Evolutionary conservation across 225 moss, liverwort and hornwort species (phyloP).

Genomic region (Thuidium tamariscinum): DNA sequence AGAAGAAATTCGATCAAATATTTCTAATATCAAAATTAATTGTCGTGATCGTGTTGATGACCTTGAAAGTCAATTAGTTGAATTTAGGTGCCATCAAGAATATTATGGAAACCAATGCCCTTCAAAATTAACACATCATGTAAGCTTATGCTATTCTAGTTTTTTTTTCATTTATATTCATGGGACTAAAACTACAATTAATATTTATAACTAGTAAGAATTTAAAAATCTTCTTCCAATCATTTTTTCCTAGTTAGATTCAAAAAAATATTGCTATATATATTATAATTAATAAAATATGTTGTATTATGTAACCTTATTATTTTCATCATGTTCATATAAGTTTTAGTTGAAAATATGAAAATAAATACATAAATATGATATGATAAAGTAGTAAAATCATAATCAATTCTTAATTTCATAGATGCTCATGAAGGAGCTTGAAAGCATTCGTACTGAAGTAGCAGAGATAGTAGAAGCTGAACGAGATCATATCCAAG

Average conservation of each 20-base stretch:
- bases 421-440: constrained; percentile 38
- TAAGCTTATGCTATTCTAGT: background rate
- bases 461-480: constrained; percentile 36
- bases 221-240: background rate
- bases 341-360: background rate
- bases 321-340: background rate
- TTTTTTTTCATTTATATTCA: background rate
- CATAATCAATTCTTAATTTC: background rate
- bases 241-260: no score
- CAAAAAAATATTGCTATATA: accelerated
- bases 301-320: accelerated
- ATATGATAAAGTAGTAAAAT: background rate
- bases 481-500: constrained; percentile 34
- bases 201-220: background rate
- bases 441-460: constrained; percentile 46
- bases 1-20: constrained; percentile 80
- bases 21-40: constrained; percentile 60
- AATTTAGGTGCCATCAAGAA: constrained; percentile 49
- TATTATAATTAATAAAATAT: no score
- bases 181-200: background rate
- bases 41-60: constrained; percentile 64
- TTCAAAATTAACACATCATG: background rate
- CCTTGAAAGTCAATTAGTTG: constrained; percentile 47
- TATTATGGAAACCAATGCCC: background rate
- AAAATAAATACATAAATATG: no score